Base-by-base conservation (phyloP, 441 rosid genomes). In the Daphne laureola region DNA sequence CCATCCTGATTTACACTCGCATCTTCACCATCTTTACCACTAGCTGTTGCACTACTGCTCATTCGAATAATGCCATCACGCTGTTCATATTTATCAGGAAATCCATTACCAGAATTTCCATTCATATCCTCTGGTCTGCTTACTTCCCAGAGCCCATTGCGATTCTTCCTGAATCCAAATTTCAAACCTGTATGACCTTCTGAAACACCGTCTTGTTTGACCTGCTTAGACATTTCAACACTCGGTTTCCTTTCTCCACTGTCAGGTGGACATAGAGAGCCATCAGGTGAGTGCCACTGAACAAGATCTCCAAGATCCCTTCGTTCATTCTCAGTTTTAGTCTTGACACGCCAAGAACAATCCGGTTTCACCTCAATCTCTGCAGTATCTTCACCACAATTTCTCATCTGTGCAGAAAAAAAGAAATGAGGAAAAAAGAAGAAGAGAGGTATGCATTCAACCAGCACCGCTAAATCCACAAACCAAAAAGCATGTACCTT, bases 21-120 rank as follows among this genome's bases (percentile, higher is more conserved):
- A 70, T 94, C 99, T 67, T 94, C 99, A 65, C 95, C 94, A 62
- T 90, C 98, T 67, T 86, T 81, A 66, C 94, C 90, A 72, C 98
- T 94, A 61, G 77, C 90, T 21, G 95, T 87, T 23, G 87, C 92
- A 70, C 96, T 90, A 74, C 96, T 90, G 75, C 90, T 87, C 98
- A 86, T 90, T 49, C 84, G 94, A 45, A 87, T 82, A 53, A 71
- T 55, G 52, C 48, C 81, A 58, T 77, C 88, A 42, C 57, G 54
- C 15, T 55, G 78, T 58, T 68, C 85, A 38, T 76, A 73, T 49
- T 61, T 73, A 36, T 77, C 84, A 14, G 35, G 80, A 44, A 84
- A 76, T 69, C 79, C 79, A 73, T 69, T 84, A 66, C 81, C 83
- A 67, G 91, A 81, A 62, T 86, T 74, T 52, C 78, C 77, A 65